Conservation (phyloP, 345 rosid species). For the Erodium maritimum region DNA sequence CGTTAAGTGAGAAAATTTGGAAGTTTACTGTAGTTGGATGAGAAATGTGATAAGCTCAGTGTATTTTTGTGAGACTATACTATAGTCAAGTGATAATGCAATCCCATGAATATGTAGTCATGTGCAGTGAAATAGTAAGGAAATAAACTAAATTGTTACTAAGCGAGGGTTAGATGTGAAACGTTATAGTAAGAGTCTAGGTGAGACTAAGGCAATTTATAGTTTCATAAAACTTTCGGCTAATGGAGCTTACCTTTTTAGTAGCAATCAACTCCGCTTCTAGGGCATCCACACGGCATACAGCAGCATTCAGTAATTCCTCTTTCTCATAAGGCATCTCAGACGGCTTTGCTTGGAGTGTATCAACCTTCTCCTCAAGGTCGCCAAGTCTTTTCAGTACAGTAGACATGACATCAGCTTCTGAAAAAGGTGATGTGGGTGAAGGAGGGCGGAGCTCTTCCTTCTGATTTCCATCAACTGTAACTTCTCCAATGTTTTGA, state of each 20-base stretch:
- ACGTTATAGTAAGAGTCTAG: too few relatives aligned
- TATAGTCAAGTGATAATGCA: too few relatives aligned
- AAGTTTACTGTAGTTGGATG: too few relatives aligned
- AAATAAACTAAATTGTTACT: too few relatives aligned
- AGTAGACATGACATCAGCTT: constrained; percentile 51
- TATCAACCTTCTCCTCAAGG: constrained; percentile 80
- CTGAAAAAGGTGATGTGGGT: constrained; percentile 33
- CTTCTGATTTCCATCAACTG: constrained; percentile 17
- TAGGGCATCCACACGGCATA: constrained; percentile 91
- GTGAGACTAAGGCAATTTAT: neutral
- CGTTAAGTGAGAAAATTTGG: too few relatives aligned
- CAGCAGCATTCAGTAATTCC: constrained; percentile 92
- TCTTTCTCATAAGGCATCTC: constrained; percentile 98
- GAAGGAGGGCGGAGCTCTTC: constrained; percentile 53
- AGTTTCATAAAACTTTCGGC: neutral
- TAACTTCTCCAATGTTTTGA: constrained; percentile 25
- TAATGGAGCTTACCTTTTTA: constrained; percentile 48
- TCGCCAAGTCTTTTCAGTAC: constrained; percentile 74
- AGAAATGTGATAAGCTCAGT: too few relatives aligned
- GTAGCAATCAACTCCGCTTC: constrained; percentile 99
- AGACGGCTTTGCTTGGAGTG: constrained; percentile 76
- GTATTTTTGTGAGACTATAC: too few relatives aligned
- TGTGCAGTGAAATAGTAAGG: too few relatives aligned
- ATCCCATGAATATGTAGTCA: too few relatives aligned
- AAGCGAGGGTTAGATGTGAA: too few relatives aligned